Percentiles rank a stretch among this genome's conserved stretches.
Conservation (phyloP, 495 filamentous ascomycete genomes). For the Letharia lupina region DNA sequence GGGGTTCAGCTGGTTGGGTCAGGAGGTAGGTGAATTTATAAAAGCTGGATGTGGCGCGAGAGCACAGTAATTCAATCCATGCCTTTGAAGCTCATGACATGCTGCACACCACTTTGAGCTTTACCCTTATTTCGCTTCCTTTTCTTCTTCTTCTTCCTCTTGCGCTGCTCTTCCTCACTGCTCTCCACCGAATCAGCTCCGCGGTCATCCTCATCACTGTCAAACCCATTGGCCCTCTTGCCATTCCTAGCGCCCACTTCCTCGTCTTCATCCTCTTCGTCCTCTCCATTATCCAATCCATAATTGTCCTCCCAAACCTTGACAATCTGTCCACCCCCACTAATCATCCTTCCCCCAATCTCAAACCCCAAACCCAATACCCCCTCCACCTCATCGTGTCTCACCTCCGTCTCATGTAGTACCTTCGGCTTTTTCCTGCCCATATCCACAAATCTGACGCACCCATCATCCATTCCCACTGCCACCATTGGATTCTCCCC, state of each 20-base stretch:
- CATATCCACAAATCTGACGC: conserved; percentile 40
- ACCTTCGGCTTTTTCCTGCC: conserved; percentile 53
- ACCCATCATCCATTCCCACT: conserved; percentile 68
- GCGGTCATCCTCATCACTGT: conserved; percentile 31
- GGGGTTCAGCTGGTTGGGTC: not conserved
- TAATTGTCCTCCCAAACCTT: conserved; percentile 68
- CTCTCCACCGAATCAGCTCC: conserved; percentile 31
- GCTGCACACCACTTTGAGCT: conserved; percentile 42
- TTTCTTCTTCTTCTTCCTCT: conserved; percentile 43
- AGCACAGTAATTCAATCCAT: conserved; percentile 42
- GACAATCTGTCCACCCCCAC: conserved; percentile 69
- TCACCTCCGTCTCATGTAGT: conserved; percentile 40
- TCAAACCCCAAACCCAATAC: conserved; percentile 75
- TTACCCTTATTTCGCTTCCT: conserved; percentile 51
- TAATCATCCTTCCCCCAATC: conserved; percentile 73
- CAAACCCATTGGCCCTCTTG: conserved; percentile 35
- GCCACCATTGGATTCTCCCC: conserved; percentile 61
- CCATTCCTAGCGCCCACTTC: conserved; percentile 14
- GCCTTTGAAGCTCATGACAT: conserved; percentile 56
- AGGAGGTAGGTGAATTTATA: not conserved
- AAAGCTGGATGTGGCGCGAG: not conserved
- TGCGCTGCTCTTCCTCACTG: conserved; percentile 37
- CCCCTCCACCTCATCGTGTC: conserved; percentile 77
- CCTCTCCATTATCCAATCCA: conserved; percentile 35
- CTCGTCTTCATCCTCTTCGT: conserved; percentile 31